Evolutionary conservation across 176 grass and related monocot genomes (phyloP), one percentile per base, ranked within the genome.

Genomic region (Coix lacrymajobi): DNA sequence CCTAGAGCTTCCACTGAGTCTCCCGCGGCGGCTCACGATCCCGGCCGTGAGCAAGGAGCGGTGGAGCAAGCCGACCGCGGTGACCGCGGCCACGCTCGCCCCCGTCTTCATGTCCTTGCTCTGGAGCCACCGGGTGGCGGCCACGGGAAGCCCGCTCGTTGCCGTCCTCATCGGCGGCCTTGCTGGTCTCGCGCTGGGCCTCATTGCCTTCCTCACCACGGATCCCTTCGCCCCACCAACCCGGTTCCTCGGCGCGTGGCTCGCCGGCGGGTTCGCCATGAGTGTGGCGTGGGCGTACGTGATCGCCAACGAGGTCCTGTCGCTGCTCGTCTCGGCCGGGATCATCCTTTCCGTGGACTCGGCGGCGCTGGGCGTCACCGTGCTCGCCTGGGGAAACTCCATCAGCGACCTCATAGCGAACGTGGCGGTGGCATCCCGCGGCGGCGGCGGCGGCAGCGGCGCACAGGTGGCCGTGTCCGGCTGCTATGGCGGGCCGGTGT

Each of bases 321-420:
- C 91, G 2, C 82, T 97, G 30, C 34, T 97, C 3, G 71, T 84
- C 52, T 58, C 85, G 1, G 17, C 77, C 11, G 89, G 89, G 28
- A 14, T 13, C 7, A 69, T 82, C 19, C 41, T 90, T 2, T 31
- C 72, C 38, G 82, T 92, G 7, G 90, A 86, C 60, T 7, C 85
- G 26, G 79, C 91, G 5, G 26, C 91, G n/a, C 69, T 97, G n/a
- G 91, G 91, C 26, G 58, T 94, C 0, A 93, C 94, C 3, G 81
- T 97, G 34, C 89, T 94, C 1, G 91, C 94, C 11, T 97, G 91
- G 91, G 91, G 94, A 8, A 94, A 97, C 74, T 97, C 94, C 7
- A 15, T 97, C 19, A 89, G 89, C 17, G 91, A 94, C 63, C 78
- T 97, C 9, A 61, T 92, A n/a, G 34, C 94, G 2, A 88, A 91